Percentiles rank a stretch among this genome's conserved stretches.
Conservation (phyloP, 139 green algal species). For the Chlorella sp. region DNA sequence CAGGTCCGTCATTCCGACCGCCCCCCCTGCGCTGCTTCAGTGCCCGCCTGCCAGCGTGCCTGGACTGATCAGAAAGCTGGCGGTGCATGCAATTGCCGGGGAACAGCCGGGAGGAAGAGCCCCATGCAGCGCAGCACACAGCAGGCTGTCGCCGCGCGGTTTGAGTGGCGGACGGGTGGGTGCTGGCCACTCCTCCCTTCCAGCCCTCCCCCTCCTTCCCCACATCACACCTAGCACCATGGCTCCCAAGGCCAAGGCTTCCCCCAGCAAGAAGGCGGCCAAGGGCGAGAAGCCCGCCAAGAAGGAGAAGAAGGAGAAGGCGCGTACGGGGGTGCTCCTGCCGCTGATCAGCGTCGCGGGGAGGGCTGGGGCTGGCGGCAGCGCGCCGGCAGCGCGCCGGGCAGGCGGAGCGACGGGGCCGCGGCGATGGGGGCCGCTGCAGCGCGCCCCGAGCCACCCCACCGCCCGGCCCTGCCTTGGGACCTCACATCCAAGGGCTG, state of each 20-base stretch:
- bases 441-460: too few species aligned
- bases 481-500: too few species aligned
- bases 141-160: not conserved
- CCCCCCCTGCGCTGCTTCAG: not conserved
- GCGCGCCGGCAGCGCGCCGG: too few species aligned
- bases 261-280: conserved; percentile 16
- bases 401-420: too few species aligned
- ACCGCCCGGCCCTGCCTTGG: too few species aligned
- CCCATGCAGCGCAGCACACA: not conserved
- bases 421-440: too few species aligned
- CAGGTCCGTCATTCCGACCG: conserved; percentile 63
- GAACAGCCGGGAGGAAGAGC: not conserved
- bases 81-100: not conserved
- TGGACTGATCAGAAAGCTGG: not conserved
- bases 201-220: not conserved
- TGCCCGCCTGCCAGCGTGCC: not conserved
- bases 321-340: not conserved
- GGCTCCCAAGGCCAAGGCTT: conserved; percentile 30
- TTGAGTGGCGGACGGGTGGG: not conserved
- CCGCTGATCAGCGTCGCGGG: not conserved
- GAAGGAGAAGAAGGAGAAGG: conserved; percentile 53
- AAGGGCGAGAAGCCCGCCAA: conserved; percentile 39
- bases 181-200: not conserved
- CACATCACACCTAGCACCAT: conserved; percentile 15
- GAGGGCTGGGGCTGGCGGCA: too few species aligned